These are phyloP conservation scores for Fraxinus quadrangulata DNA, from an alignment of 257 asterid genomes.

Conservation along the genomic window DNA sequence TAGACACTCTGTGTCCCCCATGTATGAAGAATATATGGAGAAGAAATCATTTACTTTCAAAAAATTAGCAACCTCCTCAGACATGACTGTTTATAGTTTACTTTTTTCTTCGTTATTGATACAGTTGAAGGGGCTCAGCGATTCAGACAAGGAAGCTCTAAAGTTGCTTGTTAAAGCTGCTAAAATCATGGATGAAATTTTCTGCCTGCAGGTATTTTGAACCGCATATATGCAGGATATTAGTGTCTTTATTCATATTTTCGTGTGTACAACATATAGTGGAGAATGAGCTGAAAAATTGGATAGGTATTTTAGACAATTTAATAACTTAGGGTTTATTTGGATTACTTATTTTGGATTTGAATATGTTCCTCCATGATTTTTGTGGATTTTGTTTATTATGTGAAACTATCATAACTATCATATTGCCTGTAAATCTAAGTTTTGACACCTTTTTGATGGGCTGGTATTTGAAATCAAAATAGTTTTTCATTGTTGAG, in stretches of 20 bases:
- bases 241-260: slow-evolving; percentile 6
- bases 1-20: not conserved
- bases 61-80: slow-evolving; percentile 13
- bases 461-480: not conserved
- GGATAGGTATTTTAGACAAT: not conserved
- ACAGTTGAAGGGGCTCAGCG: slow-evolving; percentile 74
- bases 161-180: slow-evolving; percentile 72
- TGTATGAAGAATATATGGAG: not conserved
- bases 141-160: slow-evolving; percentile 72
- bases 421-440: not conserved
- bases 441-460: not conserved
- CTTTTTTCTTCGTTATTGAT: slow-evolving; percentile 4
- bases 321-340: too few relatives aligned
- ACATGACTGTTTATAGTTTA: slow-evolving; percentile 7
- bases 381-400: not conserved
- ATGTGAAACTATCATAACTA: too few relatives aligned
- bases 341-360: not conserved
- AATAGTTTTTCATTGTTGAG: not conserved
- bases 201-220: slow-evolving; percentile 61
- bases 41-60: slow-evolving; percentile 35
- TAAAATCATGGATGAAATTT: slow-evolving; percentile 72
- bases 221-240: slow-evolving; percentile 7
- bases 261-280: not conserved
- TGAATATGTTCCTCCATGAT: not conserved
- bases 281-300: not conserved